These are phyloP conservation scores for Cucumis sativus DNA, from an alignment of 306 rosid species.

Conservation along the genomic window DNA sequence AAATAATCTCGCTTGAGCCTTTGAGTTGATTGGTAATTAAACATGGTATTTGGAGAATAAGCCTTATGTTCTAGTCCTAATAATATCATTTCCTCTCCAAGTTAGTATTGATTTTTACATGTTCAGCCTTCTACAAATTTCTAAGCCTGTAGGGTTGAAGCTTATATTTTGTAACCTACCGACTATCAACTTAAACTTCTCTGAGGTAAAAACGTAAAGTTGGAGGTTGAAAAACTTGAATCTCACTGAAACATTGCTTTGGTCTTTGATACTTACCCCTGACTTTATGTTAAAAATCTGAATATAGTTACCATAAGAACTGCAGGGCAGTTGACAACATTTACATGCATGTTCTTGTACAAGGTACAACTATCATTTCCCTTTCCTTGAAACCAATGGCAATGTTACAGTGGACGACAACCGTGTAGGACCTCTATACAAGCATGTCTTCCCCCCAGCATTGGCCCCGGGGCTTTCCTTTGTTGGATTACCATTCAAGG, in stretches of 20 bases:
- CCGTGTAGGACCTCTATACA: conserved; percentile 67
- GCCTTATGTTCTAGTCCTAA: no score
- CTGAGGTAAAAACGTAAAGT: neutral
- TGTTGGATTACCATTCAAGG: conserved; percentile 67
- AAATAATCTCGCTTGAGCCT: no score
- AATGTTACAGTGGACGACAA: conserved; percentile 52
- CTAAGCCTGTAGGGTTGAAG: no score
- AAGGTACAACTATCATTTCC: conserved; percentile 58
- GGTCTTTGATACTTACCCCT: neutral
- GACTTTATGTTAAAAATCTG: no score
- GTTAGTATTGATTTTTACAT: no score
- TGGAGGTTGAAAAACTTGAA: neutral
- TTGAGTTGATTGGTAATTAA: no score
- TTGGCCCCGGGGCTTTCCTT: conserved; percentile 73
- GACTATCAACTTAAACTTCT: no score
- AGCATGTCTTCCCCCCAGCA: conserved; percentile 64
- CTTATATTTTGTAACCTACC: no score
- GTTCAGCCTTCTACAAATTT: no score
- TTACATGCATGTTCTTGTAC: neutral
- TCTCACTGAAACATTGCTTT: neutral
- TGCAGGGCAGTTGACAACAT: neutral
- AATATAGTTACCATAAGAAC: no score
- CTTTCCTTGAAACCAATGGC: conserved; percentile 55
- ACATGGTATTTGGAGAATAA: no score
- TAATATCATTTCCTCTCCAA: no score